A percentile compares a stretch with the other conserved stretches of the same genome.
Conservation (phyloP, 2,329 filamentous ascomycete genomes). For the Acrocalymma vagum region DNA sequence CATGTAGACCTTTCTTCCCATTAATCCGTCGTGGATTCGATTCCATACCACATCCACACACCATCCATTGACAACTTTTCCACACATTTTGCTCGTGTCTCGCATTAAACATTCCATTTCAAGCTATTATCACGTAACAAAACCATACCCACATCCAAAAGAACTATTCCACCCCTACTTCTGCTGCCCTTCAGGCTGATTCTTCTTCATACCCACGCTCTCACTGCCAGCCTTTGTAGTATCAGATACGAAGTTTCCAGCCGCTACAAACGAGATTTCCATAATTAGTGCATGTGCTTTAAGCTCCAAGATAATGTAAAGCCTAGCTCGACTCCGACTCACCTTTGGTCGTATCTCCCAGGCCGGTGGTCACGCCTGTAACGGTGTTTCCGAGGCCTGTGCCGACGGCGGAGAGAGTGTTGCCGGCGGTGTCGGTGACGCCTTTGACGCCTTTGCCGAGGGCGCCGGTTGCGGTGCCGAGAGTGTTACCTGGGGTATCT, state of each 20-base stretch:
- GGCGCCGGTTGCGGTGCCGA: slow-evolving; percentile 43
- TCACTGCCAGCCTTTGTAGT: slow-evolving; percentile 36
- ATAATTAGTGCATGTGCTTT: no score
- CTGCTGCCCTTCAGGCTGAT: slow-evolving; percentile 23
- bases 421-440: slow-evolving; percentile 39
- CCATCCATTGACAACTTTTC: no score
- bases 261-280: slow-evolving; percentile 31
- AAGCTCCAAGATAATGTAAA: no score
- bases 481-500: slow-evolving; percentile 37
- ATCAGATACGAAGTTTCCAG: slow-evolving; percentile 36
- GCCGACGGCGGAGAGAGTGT: slow-evolving; percentile 39
- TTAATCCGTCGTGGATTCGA: no score
- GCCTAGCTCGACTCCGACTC: no score
- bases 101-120: no score
- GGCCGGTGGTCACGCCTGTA: slow-evolving; percentile 39
- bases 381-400: slow-evolving; percentile 48
- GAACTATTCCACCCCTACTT: slow-evolving; percentile 3
- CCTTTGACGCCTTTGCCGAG: slow-evolving; percentile 42
- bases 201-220: slow-evolving; percentile 29
- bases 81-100: no score
- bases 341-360: slow-evolving; percentile 47
- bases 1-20: no score
- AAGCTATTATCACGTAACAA: no score
- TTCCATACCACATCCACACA: no score
- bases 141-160: no score